A percentile compares a stretch with the other conserved stretches of the same genome.
Evolutionary conservation across 257 asterid species (phyloP).

Genomic region (Nicotiana obtusifolia): DNA sequence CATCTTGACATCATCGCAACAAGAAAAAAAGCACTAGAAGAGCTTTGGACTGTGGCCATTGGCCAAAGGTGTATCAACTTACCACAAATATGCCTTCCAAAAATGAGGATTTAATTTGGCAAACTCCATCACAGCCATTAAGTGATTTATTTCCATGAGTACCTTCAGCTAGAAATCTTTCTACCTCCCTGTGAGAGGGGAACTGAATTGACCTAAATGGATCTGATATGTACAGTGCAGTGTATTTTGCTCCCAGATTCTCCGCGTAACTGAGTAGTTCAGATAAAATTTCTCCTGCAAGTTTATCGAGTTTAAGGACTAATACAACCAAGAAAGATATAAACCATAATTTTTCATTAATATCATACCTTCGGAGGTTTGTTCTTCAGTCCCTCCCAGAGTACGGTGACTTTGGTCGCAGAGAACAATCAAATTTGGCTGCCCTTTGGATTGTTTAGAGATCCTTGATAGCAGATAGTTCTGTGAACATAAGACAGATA

Average conservation of each 20-base stretch:
- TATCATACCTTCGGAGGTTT: conserved; percentile 53
- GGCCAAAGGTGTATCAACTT: conserved; percentile 23
- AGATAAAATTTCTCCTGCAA: conserved; percentile 72
- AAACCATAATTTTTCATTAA: conserved; percentile 1
- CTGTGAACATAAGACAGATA: conserved; percentile 32
- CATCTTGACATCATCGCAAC: background rate
- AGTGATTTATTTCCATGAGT: conserved; percentile 36
- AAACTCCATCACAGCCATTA: conserved; percentile 78
- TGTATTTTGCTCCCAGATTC: conserved; percentile 66
- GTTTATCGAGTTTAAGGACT: conserved; percentile 18
- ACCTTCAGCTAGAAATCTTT: conserved; percentile 89
- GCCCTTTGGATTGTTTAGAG: conserved; percentile 39
- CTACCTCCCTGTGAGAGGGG: conserved; percentile 43
- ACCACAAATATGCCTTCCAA: conserved; percentile 91
- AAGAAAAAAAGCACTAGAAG: background rate
- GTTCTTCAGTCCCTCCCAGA: conserved; percentile 34
- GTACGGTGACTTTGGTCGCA: conserved; percentile 50
- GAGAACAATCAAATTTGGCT: conserved; percentile 56
- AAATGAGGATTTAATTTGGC: conserved; percentile 85
- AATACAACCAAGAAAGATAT: conserved; percentile 4
- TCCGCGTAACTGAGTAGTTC: conserved; percentile 56
- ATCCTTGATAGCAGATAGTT: conserved; percentile 63
- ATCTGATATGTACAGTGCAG: conserved; percentile 71
- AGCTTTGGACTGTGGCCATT: background rate
- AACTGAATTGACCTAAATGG: conserved; percentile 46